Percentiles rank a stretch among this genome's conserved stretches.
These are phyloP conservation scores for Filobasidium wieringae DNA, from an alignment of 768 basidiomycete species.

Conservation along the genomic window DNA sequence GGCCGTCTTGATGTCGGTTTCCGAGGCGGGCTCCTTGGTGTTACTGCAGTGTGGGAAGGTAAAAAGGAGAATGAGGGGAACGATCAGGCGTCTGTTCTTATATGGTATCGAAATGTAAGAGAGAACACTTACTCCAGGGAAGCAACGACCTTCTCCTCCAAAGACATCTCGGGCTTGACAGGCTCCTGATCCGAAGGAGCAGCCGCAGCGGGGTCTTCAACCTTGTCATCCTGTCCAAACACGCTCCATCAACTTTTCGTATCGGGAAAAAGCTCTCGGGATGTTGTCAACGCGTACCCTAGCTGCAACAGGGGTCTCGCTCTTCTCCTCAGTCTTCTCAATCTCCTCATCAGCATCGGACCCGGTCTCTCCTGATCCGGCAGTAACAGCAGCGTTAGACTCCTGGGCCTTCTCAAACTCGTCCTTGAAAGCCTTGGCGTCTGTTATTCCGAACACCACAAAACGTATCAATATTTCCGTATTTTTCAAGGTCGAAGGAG, in stretches of 20 bases:
- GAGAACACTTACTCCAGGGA: neutral
- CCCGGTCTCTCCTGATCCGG: neutral
- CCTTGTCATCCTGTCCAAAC: neutral
- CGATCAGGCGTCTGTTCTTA: neutral
- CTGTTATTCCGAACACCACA: constrained; percentile 37
- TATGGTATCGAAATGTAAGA: neutral
- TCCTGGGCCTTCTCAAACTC: constrained; percentile 77
- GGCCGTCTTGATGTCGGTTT: neutral
- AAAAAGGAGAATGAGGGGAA: neutral
- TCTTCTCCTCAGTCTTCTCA: constrained; percentile 5
- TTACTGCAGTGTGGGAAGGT: neutral
- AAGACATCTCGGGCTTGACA: constrained; percentile 33
- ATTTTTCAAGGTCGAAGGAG: neutral
- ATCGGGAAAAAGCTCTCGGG: neutral
- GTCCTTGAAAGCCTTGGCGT: constrained; percentile 76
- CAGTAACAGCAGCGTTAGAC: constrained; percentile 43
- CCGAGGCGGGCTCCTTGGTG: neutral
- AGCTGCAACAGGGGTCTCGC: constrained; percentile 2
- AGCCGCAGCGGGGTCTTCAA: constrained; percentile 18
- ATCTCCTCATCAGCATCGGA: neutral
- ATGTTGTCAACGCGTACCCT: neutral
- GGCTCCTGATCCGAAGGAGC: constrained; percentile 20
- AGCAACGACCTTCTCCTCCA: constrained; percentile 20
- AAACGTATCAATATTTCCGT: neutral
- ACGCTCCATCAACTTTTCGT: neutral